phyloP scores from a whole-genome alignment of 495 filamentous ascomycete species.

The Neurospora hispaniola region DNA sequence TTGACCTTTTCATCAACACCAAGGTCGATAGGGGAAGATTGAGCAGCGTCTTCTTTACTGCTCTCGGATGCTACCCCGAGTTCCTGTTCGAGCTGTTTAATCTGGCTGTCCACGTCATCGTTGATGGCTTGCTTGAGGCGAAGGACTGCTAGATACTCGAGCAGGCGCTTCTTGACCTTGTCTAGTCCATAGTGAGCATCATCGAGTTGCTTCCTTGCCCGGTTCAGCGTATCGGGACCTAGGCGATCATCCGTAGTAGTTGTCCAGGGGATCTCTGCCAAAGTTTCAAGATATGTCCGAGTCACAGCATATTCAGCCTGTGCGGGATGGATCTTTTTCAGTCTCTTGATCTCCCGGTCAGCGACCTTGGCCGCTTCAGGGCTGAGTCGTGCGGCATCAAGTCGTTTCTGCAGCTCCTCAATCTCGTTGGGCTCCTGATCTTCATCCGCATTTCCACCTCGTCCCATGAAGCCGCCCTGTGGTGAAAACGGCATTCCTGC shows the following conservation, averaged over 20 bases:
- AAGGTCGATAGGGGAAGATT: conserved; percentile 11
- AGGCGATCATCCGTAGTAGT: conserved; percentile 78
- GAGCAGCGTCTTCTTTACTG: conserved; percentile 4
- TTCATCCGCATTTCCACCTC: conserved; percentile 38
- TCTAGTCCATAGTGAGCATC: conserved; percentile 95
- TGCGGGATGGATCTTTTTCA: conserved; percentile 89
- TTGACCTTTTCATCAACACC: conserved; percentile 32
- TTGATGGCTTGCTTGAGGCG: conserved; percentile 88
- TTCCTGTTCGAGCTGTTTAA: conserved; percentile 55
- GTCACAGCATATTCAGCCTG: conserved; percentile 93
- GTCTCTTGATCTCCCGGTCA: conserved; percentile 74
- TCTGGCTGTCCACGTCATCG: conserved; percentile 63
- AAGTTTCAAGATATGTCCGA: conserved; percentile 88
- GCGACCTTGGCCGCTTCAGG: conserved; percentile 69
- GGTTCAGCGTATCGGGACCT: conserved; percentile 64
- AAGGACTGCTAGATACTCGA: conserved; percentile 93
- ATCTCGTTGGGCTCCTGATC: conserved; percentile 72
- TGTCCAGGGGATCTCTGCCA: conserved; percentile 91
- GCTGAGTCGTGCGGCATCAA: conserved; percentile 66
- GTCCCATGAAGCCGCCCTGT: conserved; percentile 27
- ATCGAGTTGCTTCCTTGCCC: conserved; percentile 82
- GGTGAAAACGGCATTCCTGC: conserved; percentile 33
- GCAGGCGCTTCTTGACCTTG: conserved; percentile 90
- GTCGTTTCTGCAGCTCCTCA: conserved; percentile 81
- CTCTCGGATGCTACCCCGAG: conserved; percentile 28